Percentiles rank a stretch among this genome's conserved stretches.
Conservation (phyloP, 192 early-diverging fungal species). For the Mortierella alpina region DNA sequence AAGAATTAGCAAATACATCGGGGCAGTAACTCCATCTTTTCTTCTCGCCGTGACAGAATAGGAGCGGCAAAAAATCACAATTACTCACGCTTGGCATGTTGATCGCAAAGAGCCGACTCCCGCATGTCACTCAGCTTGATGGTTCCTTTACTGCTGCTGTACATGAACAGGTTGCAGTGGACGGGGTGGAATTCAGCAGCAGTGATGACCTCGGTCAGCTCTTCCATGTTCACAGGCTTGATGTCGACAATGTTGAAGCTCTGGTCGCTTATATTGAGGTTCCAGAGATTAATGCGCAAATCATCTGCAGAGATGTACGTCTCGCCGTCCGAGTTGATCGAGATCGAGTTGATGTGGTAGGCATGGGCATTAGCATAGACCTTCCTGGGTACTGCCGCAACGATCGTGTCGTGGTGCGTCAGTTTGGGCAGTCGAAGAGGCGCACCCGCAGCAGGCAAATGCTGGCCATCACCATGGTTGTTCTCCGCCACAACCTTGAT, state of each 20-base stretch:
- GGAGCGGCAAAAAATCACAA: not conserved
- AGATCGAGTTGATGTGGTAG: constrained; percentile 99
- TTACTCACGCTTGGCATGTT: constrained; percentile 85
- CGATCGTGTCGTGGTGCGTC: constrained; percentile 95
- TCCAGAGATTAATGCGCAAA: constrained; percentile 99
- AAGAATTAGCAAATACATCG: not conserved
- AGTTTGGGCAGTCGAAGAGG: constrained; percentile 84
- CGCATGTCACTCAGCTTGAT: constrained; percentile 99
- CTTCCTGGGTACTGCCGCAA: constrained; percentile 94
- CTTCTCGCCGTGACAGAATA: not conserved
- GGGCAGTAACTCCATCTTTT: not conserved
- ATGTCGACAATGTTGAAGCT: constrained; percentile 99
- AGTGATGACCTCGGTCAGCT: constrained; percentile 98
- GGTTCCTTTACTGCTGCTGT: constrained; percentile 98
- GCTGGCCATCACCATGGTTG: constrained; percentile 79
- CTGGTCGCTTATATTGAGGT: constrained; percentile 95
- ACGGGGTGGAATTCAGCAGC: constrained; percentile 96
- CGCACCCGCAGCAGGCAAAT: constrained; percentile 43
- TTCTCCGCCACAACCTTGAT: constrained; percentile 95
- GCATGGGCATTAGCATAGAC: constrained; percentile 96
- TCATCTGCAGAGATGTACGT: constrained; percentile 98
- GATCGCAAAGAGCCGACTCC: constrained; percentile 92
- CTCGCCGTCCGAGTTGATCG: constrained; percentile 98
- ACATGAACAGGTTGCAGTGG: constrained; percentile 98
- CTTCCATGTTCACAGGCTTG: constrained; percentile 99